A percentile compares a stretch with the other conserved stretches of the same genome.
Conservation (phyloP, 768 basidiomycete genomes). For the Gymnopilus junonius region DNA sequence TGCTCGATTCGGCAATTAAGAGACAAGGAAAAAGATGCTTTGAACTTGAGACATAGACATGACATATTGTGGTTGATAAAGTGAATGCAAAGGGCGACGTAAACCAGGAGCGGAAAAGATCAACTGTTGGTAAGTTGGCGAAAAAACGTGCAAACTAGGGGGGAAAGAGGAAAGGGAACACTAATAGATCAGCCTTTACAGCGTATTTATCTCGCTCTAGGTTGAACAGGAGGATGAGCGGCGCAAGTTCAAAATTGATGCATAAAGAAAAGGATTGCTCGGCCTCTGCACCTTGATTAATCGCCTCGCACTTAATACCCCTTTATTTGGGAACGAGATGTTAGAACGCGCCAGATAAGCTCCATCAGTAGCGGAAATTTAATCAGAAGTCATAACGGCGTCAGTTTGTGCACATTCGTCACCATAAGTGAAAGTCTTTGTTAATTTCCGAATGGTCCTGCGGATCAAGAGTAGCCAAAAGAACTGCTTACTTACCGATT, state of each 20-base stretch:
- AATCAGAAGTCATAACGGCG: background rate
- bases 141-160: no score
- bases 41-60: background rate
- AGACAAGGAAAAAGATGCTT: background rate
- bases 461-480: no score
- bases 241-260: background rate
- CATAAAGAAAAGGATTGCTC: background rate
- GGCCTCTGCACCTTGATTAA: background rate
- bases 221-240: conserved; percentile 3
- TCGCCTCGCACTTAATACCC: no score
- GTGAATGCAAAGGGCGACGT: background rate
- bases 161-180: background rate
- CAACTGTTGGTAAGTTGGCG: no score
- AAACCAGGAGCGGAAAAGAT: background rate
- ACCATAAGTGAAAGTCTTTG: no score
- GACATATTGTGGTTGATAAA: background rate
- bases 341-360: conserved; percentile 1
- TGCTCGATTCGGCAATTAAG: background rate
- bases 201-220: background rate
- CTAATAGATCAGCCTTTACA: background rate
- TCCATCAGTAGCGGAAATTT: conserved; percentile 4
- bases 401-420: no score
- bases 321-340: no score
- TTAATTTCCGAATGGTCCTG: no score
- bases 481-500: no score